phyloP scores from a whole-genome alignment of 805 yeast species.

The Schwanniomyces polymorphus region DNA sequence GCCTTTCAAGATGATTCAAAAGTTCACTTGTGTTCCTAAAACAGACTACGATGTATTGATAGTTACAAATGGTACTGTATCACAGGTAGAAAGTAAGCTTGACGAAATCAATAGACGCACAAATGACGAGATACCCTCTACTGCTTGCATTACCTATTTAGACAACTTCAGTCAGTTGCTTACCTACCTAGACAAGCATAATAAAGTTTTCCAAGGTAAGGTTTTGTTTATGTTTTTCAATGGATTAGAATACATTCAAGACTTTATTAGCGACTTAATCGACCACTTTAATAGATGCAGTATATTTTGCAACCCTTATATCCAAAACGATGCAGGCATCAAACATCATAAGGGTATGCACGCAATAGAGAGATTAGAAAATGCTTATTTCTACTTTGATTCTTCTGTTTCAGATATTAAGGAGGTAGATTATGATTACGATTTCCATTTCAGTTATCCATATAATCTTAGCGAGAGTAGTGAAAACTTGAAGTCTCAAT shows the following conservation, averaged over 20 bases:
- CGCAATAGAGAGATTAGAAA: slow-evolving; percentile 12
- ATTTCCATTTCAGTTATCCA: slow-evolving; percentile 1
- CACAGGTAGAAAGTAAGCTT: slow-evolving; percentile 28
- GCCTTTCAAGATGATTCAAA: slow-evolving; percentile 29
- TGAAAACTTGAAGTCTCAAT: slow-evolving; percentile 17
- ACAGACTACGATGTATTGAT: slow-evolving; percentile 32
- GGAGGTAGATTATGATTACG: slow-evolving; percentile 2
- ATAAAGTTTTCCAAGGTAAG: slow-evolving; percentile 21
- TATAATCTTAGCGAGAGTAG: slow-evolving; percentile 1
- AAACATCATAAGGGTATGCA: neutral
- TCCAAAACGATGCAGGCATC: neutral
- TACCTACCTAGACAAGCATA: slow-evolving; percentile 11
- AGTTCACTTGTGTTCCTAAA: slow-evolving; percentile 31
- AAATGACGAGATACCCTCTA: slow-evolving; percentile 19
- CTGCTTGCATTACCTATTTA: slow-evolving; percentile 24
- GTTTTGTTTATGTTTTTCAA: slow-evolving; percentile 39
- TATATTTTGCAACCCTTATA: neutral
- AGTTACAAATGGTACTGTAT: slow-evolving; percentile 33
- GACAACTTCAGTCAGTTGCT: slow-evolving; percentile 20
- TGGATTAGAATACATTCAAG: slow-evolving; percentile 31
- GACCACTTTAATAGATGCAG: slow-evolving; percentile 19
- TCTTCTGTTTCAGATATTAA: slow-evolving; percentile 17
- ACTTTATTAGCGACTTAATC: slow-evolving; percentile 27
- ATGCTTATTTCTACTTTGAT: slow-evolving; percentile 35
- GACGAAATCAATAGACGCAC: slow-evolving; percentile 20